Base-by-base conservation (phyloP, 176 grass and related monocot genomes). In the Chloris gayana region DNA sequence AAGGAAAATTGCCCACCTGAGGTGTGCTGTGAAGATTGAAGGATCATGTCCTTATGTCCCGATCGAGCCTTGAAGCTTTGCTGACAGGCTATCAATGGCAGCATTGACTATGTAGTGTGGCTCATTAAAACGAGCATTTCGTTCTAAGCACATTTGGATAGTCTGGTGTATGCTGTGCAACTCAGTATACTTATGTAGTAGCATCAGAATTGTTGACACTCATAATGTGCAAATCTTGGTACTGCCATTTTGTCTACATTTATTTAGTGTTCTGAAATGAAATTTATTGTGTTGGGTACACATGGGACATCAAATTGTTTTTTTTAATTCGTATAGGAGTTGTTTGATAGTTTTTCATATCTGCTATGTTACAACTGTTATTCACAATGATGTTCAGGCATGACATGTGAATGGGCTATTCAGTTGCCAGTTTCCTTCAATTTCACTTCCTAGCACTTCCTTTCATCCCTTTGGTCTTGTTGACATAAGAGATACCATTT, bases 261-360 rank as follows among this genome's bases (percentile, higher is more conserved):
- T 21, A n/a, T n/a, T n/a, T n/a, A n/a, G 19, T 72, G 42, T 85
- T 85, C 7, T 73, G 33, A 73, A 65, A 66, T 73, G 13, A 38
- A 51, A 77, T 30, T 26, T 69, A 69, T n/a, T 53, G 62, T 70
- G 61, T 34, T 80, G 66, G 8, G 39, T 51, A 62, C 47, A 15
- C 15, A 77, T 39, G 53, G 29, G 65, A 21, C 14, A 62, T 1
- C 18, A 32, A 41, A 74, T 15, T 18, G 2, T 25, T 84, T 2
- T 62, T 76, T 37, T 17, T 70, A 2, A 67, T 61, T 71, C 45
- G 30, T 50, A 49, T 69, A 15, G 22, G 7, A 9, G 14, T 63
- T 47, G n/a, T 41, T 26, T 39, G 9, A 17, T 42, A 60, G 0
- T 42, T 58, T 80, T 22, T 41, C 9, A 34, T 80, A 9, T 29